phyloP scores from a whole-genome alignment of 441 rosid genomes.

The Gossypium schwendimanii region DNA sequence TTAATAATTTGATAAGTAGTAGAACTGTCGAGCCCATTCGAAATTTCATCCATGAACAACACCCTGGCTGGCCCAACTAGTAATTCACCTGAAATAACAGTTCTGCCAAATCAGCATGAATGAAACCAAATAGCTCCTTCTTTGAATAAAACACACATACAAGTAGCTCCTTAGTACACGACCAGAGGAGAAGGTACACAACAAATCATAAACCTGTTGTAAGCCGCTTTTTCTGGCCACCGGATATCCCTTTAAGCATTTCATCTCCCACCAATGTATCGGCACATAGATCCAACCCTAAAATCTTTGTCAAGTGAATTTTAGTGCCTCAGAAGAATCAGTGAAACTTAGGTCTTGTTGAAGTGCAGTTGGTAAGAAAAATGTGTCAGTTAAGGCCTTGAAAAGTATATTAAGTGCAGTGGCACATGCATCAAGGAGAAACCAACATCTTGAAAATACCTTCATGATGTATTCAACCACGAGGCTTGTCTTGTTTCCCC shows the following conservation, averaged over 20 bases:
- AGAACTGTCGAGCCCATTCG: conserved; percentile 92
- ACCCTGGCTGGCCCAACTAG: conserved; percentile 94
- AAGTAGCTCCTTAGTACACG: conserved; percentile 1
- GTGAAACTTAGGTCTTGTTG: background rate
- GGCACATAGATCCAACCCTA: conserved; percentile 85
- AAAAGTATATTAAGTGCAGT: background rate
- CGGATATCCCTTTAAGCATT: conserved; percentile 91
- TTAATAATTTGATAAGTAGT: conserved; percentile 85
- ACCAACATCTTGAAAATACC: conserved; percentile 44
- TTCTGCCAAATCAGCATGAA: conserved; percentile 14
- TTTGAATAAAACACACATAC: conserved; percentile 1
- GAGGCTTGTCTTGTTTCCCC: conserved; percentile 75
- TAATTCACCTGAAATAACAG: conserved; percentile 62
- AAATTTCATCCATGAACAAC: conserved; percentile 94
- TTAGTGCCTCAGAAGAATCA: conserved; percentile 41
- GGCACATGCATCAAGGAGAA: background rate
- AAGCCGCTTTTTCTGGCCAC: conserved; percentile 91
- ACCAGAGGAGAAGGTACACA: background rate
- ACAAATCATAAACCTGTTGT: conserved; percentile 57
- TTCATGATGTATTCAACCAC: conserved; percentile 92
- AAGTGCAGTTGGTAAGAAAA: background rate
- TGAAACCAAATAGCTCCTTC: conserved; percentile 6
- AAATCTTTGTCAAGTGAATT: conserved; percentile 71
- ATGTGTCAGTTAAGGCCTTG: background rate
- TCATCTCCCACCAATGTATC: conserved; percentile 92